Evolutionary conservation across 768 basidiomycete species (phyloP).

Genomic region (Sarcodon aspratus): DNA sequence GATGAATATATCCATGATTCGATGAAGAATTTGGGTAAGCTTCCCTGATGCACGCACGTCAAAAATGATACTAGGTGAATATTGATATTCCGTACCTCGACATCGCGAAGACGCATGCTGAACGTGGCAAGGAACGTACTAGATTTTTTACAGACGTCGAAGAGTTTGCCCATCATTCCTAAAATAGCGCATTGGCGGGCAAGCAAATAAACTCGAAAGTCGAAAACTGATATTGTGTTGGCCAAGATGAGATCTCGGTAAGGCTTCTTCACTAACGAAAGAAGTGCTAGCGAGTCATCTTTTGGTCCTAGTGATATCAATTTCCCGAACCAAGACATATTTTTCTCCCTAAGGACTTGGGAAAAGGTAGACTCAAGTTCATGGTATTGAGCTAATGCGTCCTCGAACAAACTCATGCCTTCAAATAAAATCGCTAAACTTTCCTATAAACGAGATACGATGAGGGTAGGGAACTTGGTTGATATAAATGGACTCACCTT

Average conservation of each 20-base stretch:
- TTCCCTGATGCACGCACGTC: slow-evolving; percentile 9
- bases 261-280: slow-evolving; percentile 71
- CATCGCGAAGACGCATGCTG: slow-evolving; percentile 61
- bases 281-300: slow-evolving; percentile 74
- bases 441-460: slow-evolving; percentile 45
- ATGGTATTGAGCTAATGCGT: slow-evolving; percentile 80
- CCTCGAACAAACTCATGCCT: slow-evolving; percentile 81
- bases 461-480: neutral
- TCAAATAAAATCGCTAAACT: slow-evolving; percentile 88
- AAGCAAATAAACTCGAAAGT: slow-evolving; percentile 86
- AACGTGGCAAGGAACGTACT: slow-evolving; percentile 69
- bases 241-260: slow-evolving; percentile 84
- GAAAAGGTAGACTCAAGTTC: slow-evolving; percentile 84
- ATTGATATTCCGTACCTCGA: slow-evolving; percentile 39
- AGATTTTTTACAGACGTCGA: slow-evolving; percentile 62
- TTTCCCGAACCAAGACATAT: slow-evolving; percentile 86
- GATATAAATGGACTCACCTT: slow-evolving; percentile 47
- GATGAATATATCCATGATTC: slow-evolving; percentile 94
- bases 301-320: slow-evolving; percentile 57
- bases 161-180: slow-evolving; percentile 52
- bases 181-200: slow-evolving; percentile 76
- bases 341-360: slow-evolving; percentile 63
- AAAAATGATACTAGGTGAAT: neutral
- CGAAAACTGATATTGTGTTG: slow-evolving; percentile 88
- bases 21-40: slow-evolving; percentile 63